Percentiles rank a stretch among this genome's conserved stretches.
phyloP scores from a whole-genome alignment of 768 basidiomycete species.

The Macrolepiota albuminosa region DNA sequence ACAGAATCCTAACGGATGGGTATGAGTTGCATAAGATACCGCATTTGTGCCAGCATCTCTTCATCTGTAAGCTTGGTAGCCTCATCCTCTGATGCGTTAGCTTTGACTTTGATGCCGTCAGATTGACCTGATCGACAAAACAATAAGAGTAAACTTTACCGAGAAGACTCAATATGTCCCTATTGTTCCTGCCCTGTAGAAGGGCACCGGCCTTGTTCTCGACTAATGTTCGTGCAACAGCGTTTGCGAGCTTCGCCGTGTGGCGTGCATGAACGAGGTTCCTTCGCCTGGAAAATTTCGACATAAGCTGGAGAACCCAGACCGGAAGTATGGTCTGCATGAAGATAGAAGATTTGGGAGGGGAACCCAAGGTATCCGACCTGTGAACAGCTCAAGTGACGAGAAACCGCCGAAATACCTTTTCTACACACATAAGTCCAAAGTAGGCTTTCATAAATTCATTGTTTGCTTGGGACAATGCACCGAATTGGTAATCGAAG shows the following conservation, averaged over 20 bases:
- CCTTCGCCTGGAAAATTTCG: conserved; percentile 39
- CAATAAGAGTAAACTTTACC: conserved; percentile 28
- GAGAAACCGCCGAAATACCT: conserved; percentile 2
- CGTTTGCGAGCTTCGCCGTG: conserved; percentile 38
- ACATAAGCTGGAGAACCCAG: conserved; percentile 39
- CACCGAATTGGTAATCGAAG: conserved; percentile 55
- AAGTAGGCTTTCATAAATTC: conserved; percentile 52
- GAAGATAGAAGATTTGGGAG: conserved; percentile 41
- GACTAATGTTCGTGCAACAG: conserved; percentile 42
- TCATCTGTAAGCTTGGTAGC: conserved; percentile 30
- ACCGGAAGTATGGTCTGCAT: conserved; percentile 46
- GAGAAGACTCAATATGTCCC: conserved; percentile 54
- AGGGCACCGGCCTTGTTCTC: conserved; percentile 43
- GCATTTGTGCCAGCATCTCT: conserved; percentile 38
- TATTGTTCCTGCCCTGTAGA: conserved; percentile 42
- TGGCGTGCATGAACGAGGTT: conserved; percentile 42
- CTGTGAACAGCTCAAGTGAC: conserved; percentile 20
- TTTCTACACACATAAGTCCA: conserved; percentile 36
- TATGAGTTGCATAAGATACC: conserved; percentile 13
- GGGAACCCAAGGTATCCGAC: conserved; percentile 45
- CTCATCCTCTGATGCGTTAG: conserved; percentile 37
- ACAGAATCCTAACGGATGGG: neutral
- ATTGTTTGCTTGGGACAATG: conserved; percentile 42
- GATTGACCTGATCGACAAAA: neutral
- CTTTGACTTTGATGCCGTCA: conserved; percentile 29